These are phyloP conservation scores for Gamsiella multidivaricata DNA, from an alignment of 192 early-diverging fungal species.

Conservation along the genomic window DNA sequence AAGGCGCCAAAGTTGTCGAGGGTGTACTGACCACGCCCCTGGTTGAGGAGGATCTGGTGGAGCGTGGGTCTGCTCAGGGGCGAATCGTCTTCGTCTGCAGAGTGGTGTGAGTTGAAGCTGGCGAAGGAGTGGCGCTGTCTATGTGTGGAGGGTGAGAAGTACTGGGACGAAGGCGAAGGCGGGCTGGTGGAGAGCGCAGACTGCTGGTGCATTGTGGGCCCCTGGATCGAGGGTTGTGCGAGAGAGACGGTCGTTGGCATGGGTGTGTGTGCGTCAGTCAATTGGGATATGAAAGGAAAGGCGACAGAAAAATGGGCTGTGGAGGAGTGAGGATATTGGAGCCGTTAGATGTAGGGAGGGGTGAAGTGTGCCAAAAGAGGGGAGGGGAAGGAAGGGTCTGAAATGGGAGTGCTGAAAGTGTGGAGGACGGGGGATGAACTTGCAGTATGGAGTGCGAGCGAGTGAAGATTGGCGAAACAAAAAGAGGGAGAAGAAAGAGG, in stretches of 20 bases:
- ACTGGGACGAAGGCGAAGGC: background rate
- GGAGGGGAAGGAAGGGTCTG: background rate
- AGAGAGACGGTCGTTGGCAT: conserved; percentile 44
- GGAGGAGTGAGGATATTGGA: background rate
- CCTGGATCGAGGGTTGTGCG: conserved; percentile 15
- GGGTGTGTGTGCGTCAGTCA: background rate
- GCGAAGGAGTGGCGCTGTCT: conserved; percentile 33
- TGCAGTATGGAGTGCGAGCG: background rate
- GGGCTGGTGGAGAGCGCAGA: conserved; percentile 21
- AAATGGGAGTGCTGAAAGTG: background rate
- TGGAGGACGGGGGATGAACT: background rate
- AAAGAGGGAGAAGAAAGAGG: background rate
- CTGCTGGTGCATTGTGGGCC: conserved; percentile 38
- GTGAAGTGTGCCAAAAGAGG: background rate
- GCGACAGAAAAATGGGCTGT: background rate
- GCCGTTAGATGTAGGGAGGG: background rate
- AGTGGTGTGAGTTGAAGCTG: conserved; percentile 41
- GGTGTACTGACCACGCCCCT: conserved; percentile 52
- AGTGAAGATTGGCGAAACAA: background rate
- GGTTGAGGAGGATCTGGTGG: conserved; percentile 49
- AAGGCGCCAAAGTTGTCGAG: conserved; percentile 53
- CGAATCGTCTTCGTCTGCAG: conserved; percentile 25
- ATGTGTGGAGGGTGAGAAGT: conserved; percentile 11
- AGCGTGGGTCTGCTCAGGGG: conserved; percentile 39
- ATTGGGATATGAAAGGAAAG: background rate